phyloP scores from a whole-genome alignment of 805 yeast genomes.

The Pichia kluyveri region DNA sequence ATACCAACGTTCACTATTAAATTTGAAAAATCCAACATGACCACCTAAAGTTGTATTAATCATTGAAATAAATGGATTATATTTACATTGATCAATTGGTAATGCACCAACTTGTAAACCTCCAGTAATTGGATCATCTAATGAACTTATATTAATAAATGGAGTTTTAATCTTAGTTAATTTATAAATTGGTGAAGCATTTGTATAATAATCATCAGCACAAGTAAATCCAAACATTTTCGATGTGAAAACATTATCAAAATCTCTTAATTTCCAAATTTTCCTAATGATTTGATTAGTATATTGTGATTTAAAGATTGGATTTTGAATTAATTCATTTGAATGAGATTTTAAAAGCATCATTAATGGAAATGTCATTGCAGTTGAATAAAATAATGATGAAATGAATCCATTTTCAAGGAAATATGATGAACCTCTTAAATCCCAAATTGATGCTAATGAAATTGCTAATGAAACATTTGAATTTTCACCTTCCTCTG shows the following conservation, averaged over 20 bases:
- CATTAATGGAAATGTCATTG: constrained; percentile 39
- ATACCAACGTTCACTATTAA: constrained; percentile 60
- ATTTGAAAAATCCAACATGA: constrained; percentile 71
- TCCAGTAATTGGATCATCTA: constrained; percentile 71
- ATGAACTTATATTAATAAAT: constrained; percentile 48
- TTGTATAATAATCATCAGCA: constrained; percentile 56
- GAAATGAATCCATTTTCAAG: constrained; percentile 37
- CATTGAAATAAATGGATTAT: constrained; percentile 52
- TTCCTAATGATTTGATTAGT: constrained; percentile 12
- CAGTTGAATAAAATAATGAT: constrained; percentile 37
- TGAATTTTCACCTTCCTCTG: constrained; percentile 46
- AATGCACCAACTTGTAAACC: constrained; percentile 27
- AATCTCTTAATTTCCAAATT: constrained; percentile 35
- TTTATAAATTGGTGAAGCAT: constrained; percentile 49
- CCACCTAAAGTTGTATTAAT: constrained; percentile 66
- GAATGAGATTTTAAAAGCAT: constrained; percentile 35
- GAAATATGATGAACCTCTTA: constrained; percentile 37
- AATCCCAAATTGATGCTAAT: constrained; percentile 70
- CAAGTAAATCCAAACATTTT: constrained; percentile 56
- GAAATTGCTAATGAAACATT: constrained; percentile 47
- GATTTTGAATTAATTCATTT: constrained; percentile 27
- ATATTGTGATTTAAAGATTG: constrained; percentile 15
- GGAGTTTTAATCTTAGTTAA: constrained; percentile 52
- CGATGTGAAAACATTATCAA: constrained; percentile 60
- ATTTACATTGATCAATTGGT: constrained; percentile 41